Conservation (phyloP, 257 asterid genomes). For the Solanum paucissectum region DNA sequence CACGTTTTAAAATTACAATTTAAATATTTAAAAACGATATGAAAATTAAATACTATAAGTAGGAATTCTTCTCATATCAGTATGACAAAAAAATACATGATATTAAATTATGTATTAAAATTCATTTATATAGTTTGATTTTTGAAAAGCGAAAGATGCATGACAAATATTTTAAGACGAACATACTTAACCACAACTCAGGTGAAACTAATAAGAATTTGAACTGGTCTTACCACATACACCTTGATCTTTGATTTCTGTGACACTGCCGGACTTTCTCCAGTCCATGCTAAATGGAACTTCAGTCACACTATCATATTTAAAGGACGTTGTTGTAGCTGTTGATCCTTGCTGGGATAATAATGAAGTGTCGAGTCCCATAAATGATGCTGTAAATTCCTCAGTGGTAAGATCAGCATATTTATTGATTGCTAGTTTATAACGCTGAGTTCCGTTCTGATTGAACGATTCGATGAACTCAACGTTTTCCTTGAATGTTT, state of each 20-base stretch:
- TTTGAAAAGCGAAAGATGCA: too few species aligned
- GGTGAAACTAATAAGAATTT: too few species aligned
- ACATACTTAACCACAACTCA: too few species aligned
- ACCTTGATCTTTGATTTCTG: not conserved
- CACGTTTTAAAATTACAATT: too few species aligned
- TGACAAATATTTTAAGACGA: too few species aligned
- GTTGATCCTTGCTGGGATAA: not conserved
- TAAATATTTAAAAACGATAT: too few species aligned
- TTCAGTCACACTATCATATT: not conserved
- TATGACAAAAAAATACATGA: too few species aligned
- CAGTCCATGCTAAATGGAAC: not conserved
- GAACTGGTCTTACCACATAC: not conserved
- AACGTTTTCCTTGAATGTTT: slow-evolving; percentile 8
- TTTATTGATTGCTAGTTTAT: not conserved
- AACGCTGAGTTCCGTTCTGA: not conserved
- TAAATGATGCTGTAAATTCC: not conserved
- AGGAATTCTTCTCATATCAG: too few species aligned
- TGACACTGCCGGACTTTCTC: not conserved
- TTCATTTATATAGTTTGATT: too few species aligned
- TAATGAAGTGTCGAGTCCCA: not conserved
- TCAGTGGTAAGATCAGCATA: not conserved
- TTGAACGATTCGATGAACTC: not conserved
- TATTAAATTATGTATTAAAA: too few species aligned
- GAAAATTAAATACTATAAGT: too few species aligned
- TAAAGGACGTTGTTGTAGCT: not conserved